Percentiles rank a stretch among this genome's conserved stretches.
These are phyloP conservation scores for Pseudomassariella vexata DNA, from an alignment of 2,329 filamentous ascomycete genomes.

Conservation along the genomic window DNA sequence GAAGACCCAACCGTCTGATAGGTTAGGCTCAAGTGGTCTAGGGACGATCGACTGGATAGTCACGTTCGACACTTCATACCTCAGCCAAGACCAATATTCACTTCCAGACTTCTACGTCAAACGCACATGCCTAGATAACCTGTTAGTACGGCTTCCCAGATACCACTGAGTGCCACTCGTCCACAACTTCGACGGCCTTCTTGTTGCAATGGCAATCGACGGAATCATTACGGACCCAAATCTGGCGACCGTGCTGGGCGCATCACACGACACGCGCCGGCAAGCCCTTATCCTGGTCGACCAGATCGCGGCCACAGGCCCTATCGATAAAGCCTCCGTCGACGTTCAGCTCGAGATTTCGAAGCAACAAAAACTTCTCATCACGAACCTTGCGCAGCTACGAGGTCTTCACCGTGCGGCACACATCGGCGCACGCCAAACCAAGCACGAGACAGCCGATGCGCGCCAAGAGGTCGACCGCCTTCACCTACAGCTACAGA, in stretches of 20 bases:
- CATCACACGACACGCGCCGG: slow-evolving; percentile 66
- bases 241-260: slow-evolving; percentile 63
- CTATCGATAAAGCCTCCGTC: slow-evolving; percentile 35
- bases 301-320: slow-evolving; percentile 39
- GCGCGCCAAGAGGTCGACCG: slow-evolving; percentile 86
- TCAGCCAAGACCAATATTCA: too few relatives aligned
- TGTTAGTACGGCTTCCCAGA: too few relatives aligned
- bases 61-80: too few relatives aligned
- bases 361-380: slow-evolving; percentile 73
- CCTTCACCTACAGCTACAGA: slow-evolving; percentile 87
- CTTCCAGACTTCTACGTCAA: too few relatives aligned
- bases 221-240: slow-evolving; percentile 58
- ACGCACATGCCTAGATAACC: too few relatives aligned
- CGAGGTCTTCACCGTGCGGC: slow-evolving; percentile 80
- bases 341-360: slow-evolving; percentile 55
- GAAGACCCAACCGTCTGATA: too few relatives aligned
- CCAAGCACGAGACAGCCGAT: slow-evolving; percentile 80
- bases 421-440: slow-evolving; percentile 74
- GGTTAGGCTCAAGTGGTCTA: too few relatives aligned
- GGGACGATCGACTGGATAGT: too few relatives aligned
- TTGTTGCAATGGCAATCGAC: slow-evolving; percentile 54
- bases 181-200: too few relatives aligned
- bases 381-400: slow-evolving; percentile 72
- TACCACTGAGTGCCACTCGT: too few relatives aligned
- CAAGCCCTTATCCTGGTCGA: slow-evolving; percentile 64